Evolutionary conservation across 805 yeast species (phyloP).

Genomic region (Candida ulmi): DNA sequence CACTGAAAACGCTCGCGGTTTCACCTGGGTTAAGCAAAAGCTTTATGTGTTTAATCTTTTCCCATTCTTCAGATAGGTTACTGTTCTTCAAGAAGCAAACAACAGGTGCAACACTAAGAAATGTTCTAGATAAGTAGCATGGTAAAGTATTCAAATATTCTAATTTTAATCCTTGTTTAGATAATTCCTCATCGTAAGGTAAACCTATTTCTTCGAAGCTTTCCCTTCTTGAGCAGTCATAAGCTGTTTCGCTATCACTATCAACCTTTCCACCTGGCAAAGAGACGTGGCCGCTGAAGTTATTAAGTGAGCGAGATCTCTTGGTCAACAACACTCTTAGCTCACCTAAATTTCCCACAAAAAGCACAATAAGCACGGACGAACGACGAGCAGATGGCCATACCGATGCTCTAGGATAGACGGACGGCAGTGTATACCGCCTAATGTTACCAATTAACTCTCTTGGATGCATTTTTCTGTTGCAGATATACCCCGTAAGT

Average conservation of each 20-base stretch:
- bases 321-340: slow-evolving; percentile 74
- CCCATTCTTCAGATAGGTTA: slow-evolving; percentile 15
- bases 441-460: slow-evolving; percentile 17
- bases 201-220: slow-evolving; percentile 85
- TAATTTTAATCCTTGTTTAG: slow-evolving; percentile 45
- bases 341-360: slow-evolving; percentile 68
- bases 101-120: slow-evolving; percentile 79
- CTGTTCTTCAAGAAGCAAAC: slow-evolving; percentile 50
- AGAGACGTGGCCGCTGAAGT: slow-evolving; percentile 87
- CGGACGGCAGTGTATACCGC: slow-evolving; percentile 9
- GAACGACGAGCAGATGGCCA: slow-evolving; percentile 79
- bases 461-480: neutral
- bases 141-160: slow-evolving; percentile 66
- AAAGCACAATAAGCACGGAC: slow-evolving; percentile 71
- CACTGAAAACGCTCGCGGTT: slow-evolving; percentile 61
- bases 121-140: slow-evolving; percentile 73
- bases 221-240: slow-evolving; percentile 76
- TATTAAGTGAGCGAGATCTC: slow-evolving; percentile 60
- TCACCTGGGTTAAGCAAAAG: slow-evolving; percentile 71
- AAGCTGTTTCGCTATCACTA: slow-evolving; percentile 53
- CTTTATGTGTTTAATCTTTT: slow-evolving; percentile 26
- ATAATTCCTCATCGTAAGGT: slow-evolving; percentile 39
- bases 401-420: slow-evolving; percentile 32
- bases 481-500: too few relatives aligned
- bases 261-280: slow-evolving; percentile 95